Evolutionary conservation across 345 rosid species (phyloP), one percentile per base, ranked within the genome.

Genomic region (Xanthoceras sorbifolium): DNA sequence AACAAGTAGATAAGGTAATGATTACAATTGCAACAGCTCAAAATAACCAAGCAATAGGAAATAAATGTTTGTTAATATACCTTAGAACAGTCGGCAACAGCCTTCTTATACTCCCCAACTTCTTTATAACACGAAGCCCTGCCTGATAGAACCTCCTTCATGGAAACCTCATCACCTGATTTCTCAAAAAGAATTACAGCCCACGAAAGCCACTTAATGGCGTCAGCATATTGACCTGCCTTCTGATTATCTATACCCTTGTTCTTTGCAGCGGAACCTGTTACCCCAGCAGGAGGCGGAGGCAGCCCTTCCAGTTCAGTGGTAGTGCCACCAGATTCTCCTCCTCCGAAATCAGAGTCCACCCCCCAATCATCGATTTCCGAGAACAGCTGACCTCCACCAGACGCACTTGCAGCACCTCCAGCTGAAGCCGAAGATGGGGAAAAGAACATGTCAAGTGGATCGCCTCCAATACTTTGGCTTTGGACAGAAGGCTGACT

Each of bases 91-190:
- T 93, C 99, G 26, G 94, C 90, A 38, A 96, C 99, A 36, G 99
- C 99, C 87, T 96, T 93, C 86, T 96, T 96, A 82, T 96, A 92
- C 83, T 96, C 99, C 63, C 99, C 99, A 69, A 93, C 99, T 87
- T 96, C 99, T 85, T 93, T 96, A 86, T 93, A 96, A 76, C 99
- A 96, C 1, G 99, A 96, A 78, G 99, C 99, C 76, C 99, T 90
- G 83, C 85, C 78, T 1, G 98, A 85, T 78, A 92, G 88, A 76
- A 90, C 98, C 59, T 96, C 98, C 1, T 29, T 71, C 59, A 86
- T 72, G 9, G 88, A 86, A 72, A 86, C 82, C 54, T 75, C 66
- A 76, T 91, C 97, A 18, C 91, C 90, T 68, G 89, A 73, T 84
- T 87, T 93, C 81, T 89, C 94, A 81, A 91, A 80, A 76, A 96